Base-by-base conservation (phyloP, 257 asterid species). In the Leonotis leonurus region DNA sequence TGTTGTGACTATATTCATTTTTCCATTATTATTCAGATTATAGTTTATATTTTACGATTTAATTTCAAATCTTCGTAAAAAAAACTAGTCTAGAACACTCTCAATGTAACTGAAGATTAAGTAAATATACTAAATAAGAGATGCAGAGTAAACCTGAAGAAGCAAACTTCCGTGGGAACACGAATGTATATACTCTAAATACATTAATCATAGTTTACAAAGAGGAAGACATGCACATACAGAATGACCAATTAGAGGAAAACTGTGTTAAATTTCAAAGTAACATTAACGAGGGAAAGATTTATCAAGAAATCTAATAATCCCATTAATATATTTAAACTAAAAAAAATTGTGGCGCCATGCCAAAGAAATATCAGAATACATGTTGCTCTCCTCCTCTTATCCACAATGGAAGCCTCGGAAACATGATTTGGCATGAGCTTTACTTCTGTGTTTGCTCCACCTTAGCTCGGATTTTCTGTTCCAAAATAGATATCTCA, bases 381-480 rank as follows among this genome's bases (percentile, higher is more conserved):
- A 55, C 60, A 76, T 52, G 74, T 49, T 73, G 29, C 63, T 50
- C 69, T 65, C 77, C 69, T 65, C 77, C 78, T 25, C 83, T 80
- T 81, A 81, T 79, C 81, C 73, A 66, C 72, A 73, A 48, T 44
- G 68, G 69, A 56, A 64, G 60, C 73, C 56, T 24, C 26, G 41
- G 41, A 41, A 62, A 69, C 45, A 57, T 43, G 48, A 55, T 27
- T 16, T 14, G 53, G 20, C 21, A 24, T 2, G 16, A 56, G 66
- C 70, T 49, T 32, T 5, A 82, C 62, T 80, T 81, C 85, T 89
- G 94, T 50, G 62, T 57, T 77, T 87, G 96, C 75, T 90, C 97
- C 40, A 90, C 86, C 78, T 90, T 90, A 0, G 95, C 90, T 40
- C 93, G 84, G 60, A 90, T 81, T 76, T 90, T 90, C 81, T 90